These are phyloP conservation scores for Epichloe sp. DNA, from an alignment of 2,329 filamentous ascomycete genomes.

Conservation along the genomic window DNA sequence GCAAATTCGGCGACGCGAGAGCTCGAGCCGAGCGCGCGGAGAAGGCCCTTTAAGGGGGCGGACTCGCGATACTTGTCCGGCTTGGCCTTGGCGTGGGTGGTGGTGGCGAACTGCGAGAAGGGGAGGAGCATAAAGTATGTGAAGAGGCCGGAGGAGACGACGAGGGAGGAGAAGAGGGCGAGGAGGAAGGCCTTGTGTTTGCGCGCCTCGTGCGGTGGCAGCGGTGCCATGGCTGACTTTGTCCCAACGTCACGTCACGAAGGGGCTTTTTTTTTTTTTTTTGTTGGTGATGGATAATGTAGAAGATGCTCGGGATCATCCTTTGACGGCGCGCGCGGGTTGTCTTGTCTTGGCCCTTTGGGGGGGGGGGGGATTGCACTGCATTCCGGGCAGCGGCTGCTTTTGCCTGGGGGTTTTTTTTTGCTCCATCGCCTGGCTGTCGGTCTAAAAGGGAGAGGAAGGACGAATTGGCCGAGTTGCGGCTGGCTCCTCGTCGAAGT, in stretches of 20 bases:
- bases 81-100: neutral
- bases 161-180: conserved; percentile 2
- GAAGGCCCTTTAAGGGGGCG: neutral
- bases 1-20: neutral
- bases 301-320: no score
- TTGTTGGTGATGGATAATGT: neutral
- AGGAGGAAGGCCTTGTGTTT: conserved; percentile 4
- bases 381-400: no score
- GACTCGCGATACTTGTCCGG: neutral
- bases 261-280: neutral
- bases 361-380: no score
- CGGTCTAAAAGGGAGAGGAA: no score
- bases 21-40: neutral
- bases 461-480: no score
- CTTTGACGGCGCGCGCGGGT: no score
- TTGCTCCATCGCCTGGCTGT: no score
- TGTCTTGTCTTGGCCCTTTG: no score
- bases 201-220: neutral
- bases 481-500: no score
- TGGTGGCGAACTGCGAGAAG: conserved; percentile 2
- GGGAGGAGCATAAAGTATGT: conserved; percentile 6
- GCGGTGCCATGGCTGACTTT: conserved; percentile 2
- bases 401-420: no score
- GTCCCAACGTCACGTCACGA: no score
- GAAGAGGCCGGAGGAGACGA: conserved; percentile 2